Evolutionary conservation across 1,284 basidiomycete genomes (phyloP), one percentile per base, ranked within the genome.

Genomic region (Boletus semigastroideus): DNA sequence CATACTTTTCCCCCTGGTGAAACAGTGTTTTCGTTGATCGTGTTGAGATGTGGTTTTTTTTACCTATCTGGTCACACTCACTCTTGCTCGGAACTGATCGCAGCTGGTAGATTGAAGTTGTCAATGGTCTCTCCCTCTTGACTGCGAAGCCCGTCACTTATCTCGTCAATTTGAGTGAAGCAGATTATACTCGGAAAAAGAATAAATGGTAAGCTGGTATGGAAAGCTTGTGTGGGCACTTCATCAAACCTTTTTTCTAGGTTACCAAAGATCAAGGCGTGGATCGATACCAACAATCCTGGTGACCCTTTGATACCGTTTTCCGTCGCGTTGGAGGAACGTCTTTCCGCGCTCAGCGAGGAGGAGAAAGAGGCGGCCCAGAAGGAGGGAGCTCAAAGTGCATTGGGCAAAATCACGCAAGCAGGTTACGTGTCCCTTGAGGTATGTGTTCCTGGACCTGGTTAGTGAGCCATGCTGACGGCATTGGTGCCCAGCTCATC

Each of bases 91-190:
- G 47, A 51, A 50, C 62, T 64, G 51, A 70, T 42, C 14, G 20
- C 43, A 54, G 31, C 51, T 42, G 22, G 11, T 67, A 98, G 96
- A 89, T 99, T 63, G 96, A 98, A 66, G 86, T 96, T 59, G 91
- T 99, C 74, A 99, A 99, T 76, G 74, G 84, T 43, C 84, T 99
- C 48, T 83, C 86, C 63, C 85, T 99, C 22, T 81, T 99, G 46
- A 98, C 96, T 20, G 95, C 97, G 56, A 99, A 99, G 72, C 92
- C 96, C 41, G 94, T 99, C 60, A 98, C 92, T 51, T 99, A 99
- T 77, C 90, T 99, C 43, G 94, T 99, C 73, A 99, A 99, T 75
- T 77, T 99, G 48, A 94, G 92, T 56, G 96, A 99, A 73, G 84
- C 84, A 60, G 97, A 99, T 73, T 99, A 93, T 67, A 77, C 93